A percentile compares a stretch with the other conserved stretches of the same genome.
Conservation (phyloP, 129 eudicot genomes). For the Lonicera japonica region DNA sequence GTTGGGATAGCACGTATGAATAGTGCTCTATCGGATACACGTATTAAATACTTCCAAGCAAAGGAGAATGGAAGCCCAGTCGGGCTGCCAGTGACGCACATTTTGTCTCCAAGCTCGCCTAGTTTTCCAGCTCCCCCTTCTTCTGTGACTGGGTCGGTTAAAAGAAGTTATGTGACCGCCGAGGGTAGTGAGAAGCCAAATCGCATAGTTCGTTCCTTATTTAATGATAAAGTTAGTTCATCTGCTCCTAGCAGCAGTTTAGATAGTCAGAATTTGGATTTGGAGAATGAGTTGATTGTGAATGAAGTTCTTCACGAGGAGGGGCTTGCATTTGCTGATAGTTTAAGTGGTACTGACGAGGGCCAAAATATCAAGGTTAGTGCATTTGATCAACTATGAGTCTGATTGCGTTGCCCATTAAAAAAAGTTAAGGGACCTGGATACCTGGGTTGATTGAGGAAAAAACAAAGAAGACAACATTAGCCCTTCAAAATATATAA, state of each 20-base stretch:
- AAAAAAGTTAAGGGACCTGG: too few relatives aligned
- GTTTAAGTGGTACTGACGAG: conserved; percentile 24
- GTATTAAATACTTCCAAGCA: conserved; percentile 53
- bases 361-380: conserved; percentile 55
- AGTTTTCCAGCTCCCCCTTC: conserved; percentile 26
- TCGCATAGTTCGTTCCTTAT: conserved; percentile 66
- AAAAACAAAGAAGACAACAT: background rate
- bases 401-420: background rate
- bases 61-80: conserved; percentile 44
- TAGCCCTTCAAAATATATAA: too few relatives aligned
- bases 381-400: background rate
- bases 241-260: conserved; percentile 20
- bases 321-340: conserved; percentile 34
- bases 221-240: conserved; percentile 41
- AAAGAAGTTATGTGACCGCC: conserved; percentile 18
- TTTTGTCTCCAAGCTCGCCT: conserved; percentile 35
- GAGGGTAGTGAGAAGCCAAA: conserved; percentile 29
- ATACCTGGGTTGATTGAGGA: too few relatives aligned
- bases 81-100: conserved; percentile 33
- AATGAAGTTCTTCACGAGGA: conserved; percentile 80
- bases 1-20: conserved; percentile 87
- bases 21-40: conserved; percentile 63
- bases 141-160: conserved; percentile 21
- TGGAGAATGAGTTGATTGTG: conserved; percentile 78
- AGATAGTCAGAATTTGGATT: conserved; percentile 23